phyloP scores from a whole-genome alignment of 176 grass and related monocot species.

The Chloris gayana region DNA sequence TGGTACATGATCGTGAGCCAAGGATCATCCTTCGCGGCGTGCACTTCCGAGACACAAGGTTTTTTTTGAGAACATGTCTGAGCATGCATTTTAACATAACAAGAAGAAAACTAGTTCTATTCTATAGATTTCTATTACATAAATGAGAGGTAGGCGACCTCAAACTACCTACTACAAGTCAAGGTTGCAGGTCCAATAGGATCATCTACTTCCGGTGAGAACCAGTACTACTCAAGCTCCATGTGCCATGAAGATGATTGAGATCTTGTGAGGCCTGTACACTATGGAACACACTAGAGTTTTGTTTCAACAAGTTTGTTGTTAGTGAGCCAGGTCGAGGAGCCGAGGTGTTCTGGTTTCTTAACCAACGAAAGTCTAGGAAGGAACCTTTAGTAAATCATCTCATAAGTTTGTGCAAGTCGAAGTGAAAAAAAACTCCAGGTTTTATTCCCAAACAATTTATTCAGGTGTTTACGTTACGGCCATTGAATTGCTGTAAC shows the following conservation, averaged over 20 bases:
- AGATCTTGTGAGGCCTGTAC: slow-evolving; percentile 10
- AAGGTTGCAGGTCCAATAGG: slow-evolving; percentile 3
- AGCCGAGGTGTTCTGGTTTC: slow-evolving; percentile 15
- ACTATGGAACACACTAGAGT: too few relatives aligned
- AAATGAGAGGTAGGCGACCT: too few relatives aligned
- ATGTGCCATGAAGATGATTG: background rate
- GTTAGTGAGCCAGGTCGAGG: too few relatives aligned
- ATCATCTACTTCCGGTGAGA: slow-evolving; percentile 18
- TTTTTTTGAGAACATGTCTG: too few relatives aligned
- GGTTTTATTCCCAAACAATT: background rate
- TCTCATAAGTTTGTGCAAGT: background rate
- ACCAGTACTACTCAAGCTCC: background rate
- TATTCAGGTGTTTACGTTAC: background rate
- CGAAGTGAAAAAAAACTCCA: background rate
- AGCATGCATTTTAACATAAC: too few relatives aligned
- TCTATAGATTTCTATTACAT: too few relatives aligned
- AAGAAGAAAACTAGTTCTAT: too few relatives aligned
- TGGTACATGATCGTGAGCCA: background rate
- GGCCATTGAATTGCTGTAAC: background rate
- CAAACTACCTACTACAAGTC: too few relatives aligned
- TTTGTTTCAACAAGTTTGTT: too few relatives aligned
- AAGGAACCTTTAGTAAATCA: background rate
- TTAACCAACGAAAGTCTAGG: background rate
- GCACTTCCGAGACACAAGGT: background rate
- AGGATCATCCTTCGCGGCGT: background rate